Evolutionary conservation across 345 rosid species (phyloP), one percentile per base, ranked within the genome.

Genomic region (Eutrema japonicum): DNA sequence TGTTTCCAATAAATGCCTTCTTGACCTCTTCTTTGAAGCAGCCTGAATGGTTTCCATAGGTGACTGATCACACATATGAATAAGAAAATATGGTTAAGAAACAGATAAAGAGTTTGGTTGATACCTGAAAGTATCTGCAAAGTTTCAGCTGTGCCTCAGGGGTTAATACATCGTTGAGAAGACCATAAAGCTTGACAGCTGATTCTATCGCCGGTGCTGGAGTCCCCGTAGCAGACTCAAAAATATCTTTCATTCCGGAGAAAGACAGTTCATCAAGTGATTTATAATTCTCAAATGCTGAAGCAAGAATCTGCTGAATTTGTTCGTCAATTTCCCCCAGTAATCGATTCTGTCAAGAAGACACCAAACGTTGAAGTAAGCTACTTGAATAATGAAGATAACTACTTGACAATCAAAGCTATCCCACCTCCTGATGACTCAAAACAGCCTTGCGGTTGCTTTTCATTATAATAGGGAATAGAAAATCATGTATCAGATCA

Each of bases 391-490:
- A 47, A 36, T 10, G 27, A 52, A 67, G 14, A 75, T 40, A 56
- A 36, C 32, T 35, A 36, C 11, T 37, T 10, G 8, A 33, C 3
- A 8, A 49, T 9, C 57, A 40, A 68, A 68, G 27, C 37, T 54
- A 57, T n/a, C 65, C 18, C 77, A 93, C 98, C 96, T 93, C 98
- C 80, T 93, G 99, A 80, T 89, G 96, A 82, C 99, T 95, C 76
- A 95, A 77, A 29, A 79, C 80, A 71, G 85, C 82, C 76, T 82
- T 89, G 83, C 79, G 77, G 63, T 88, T 78, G 66, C 82, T 82
- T 72, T 88, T 92, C 92, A 86, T 87, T 49, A 85, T 57, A 12
- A 88, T 90, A 5, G 97, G 96, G 73, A 75, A 74, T 68, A 95
- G 81, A 76, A 86, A 90, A 71, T 87, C 89, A 77, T 84, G 64